These are phyloP conservation scores for Ophiostoma novo-ulmi DNA, from an alignment of 2,329 filamentous ascomycete species.

Conservation along the genomic window DNA sequence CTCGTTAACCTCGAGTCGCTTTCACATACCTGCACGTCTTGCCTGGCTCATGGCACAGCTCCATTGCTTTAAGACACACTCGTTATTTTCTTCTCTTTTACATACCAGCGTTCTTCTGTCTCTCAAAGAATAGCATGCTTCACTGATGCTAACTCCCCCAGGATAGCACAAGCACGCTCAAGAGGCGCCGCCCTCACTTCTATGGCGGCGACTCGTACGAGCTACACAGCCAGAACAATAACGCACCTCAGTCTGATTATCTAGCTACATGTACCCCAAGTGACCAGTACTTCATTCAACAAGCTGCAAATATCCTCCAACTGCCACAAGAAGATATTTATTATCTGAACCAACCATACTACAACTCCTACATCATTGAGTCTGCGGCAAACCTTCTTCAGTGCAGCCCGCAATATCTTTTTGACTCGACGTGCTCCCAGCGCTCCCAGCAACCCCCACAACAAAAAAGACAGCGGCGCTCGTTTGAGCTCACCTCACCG, in stretches of 20 bases:
- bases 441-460: neutral
- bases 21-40: neutral
- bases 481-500: neutral
- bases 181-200: conserved; percentile 43
- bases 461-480: neutral
- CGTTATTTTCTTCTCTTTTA: neutral
- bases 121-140: neutral
- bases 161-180: conserved; percentile 35
- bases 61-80: neutral
- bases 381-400: neutral
- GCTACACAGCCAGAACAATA: neutral
- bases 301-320: conserved; percentile 25
- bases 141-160: neutral
- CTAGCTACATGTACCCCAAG: conserved; percentile 27
- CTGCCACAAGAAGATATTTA: conserved; percentile 27
- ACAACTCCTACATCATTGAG: conserved; percentile 30
- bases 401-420: neutral
- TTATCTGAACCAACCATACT: conserved; percentile 26
- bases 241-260: neutral
- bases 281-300: conserved; percentile 30
- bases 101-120: neutral
- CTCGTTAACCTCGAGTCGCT: neutral
- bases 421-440: neutral
- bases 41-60: neutral
- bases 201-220: conserved; percentile 32